Conservation (phyloP, 257 asterid genomes). For the Phtheirospermum japonicum region DNA sequence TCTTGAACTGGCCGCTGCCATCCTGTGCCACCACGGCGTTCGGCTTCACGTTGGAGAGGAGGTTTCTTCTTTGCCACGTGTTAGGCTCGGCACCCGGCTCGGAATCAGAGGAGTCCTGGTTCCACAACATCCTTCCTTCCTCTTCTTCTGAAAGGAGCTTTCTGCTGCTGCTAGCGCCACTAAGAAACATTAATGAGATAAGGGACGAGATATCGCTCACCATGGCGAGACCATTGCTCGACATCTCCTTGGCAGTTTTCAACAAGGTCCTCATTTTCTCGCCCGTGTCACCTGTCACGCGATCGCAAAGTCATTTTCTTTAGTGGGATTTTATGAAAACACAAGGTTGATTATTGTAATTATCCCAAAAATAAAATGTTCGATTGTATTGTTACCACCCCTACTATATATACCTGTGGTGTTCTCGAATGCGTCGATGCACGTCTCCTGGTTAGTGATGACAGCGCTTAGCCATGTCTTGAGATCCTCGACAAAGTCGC, state of each 20-base stretch:
- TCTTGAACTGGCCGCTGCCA: conserved; percentile 56
- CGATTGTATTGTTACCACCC: background rate
- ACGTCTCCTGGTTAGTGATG: conserved; percentile 58
- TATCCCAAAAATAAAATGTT: background rate
- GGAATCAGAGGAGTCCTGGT: background rate
- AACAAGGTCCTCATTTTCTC: conserved; percentile 56
- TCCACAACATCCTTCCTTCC: background rate
- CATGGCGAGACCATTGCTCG: conserved; percentile 75
- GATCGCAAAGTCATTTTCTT: background rate
- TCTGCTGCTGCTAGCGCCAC: conserved; percentile 24
- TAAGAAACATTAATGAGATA: conserved; percentile 21
- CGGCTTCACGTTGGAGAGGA: conserved; percentile 12
- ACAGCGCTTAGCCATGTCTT: conserved; percentile 65
- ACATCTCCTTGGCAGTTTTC: conserved; percentile 39
- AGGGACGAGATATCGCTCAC: conserved; percentile 32
- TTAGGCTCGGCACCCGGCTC: background rate
- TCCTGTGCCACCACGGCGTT: conserved; percentile 51
- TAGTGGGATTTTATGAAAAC: too few relatives aligned
- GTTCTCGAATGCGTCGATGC: conserved; percentile 67
- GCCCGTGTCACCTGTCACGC: conserved; percentile 41
- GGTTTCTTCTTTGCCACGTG: background rate
- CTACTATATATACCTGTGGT: conserved; percentile 49
- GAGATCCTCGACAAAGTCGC: conserved; percentile 38
- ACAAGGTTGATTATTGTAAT: too few relatives aligned
- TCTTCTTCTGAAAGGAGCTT: conserved; percentile 28